Percentiles rank a stretch among this genome's conserved stretches.
These are phyloP conservation scores for Kalmusia sp. DNA, from an alignment of 2,329 filamentous ascomycete genomes.

Conservation along the genomic window DNA sequence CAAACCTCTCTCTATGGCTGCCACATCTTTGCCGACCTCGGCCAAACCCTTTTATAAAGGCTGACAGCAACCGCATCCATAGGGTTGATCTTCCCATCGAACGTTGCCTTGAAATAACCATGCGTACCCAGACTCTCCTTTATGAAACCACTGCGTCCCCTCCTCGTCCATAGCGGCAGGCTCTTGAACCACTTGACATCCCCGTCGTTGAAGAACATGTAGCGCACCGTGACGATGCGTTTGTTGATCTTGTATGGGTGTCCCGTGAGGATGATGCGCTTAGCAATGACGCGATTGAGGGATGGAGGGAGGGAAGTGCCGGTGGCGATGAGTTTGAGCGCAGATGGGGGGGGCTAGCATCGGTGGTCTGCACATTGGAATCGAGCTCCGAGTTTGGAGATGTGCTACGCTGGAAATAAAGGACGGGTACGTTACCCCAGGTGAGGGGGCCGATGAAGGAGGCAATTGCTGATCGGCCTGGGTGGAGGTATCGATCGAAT, in stretches of 20 bases:
- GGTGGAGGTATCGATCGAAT: slow-evolving; percentile 89
- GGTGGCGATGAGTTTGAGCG: slow-evolving; percentile 79
- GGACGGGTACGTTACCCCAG: slow-evolving; percentile 88
- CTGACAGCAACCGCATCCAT: slow-evolving; percentile 93
- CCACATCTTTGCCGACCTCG: slow-evolving; percentile 67
- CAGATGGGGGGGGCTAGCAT: slow-evolving; percentile 13
- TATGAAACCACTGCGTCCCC: slow-evolving; percentile 87
- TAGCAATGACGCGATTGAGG: slow-evolving; percentile 80
- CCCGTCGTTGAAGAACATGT: slow-evolving; percentile 99
- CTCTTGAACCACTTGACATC: slow-evolving; percentile 99
- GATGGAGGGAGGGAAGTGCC: slow-evolving; percentile 85
- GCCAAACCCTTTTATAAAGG: slow-evolving; percentile 63
- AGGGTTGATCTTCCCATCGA: slow-evolving; percentile 94
- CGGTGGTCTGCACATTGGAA: slow-evolving; percentile 10
- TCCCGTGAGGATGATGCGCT: slow-evolving; percentile 90
- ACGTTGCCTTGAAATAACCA: slow-evolving; percentile 99
- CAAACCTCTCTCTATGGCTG: slow-evolving; percentile 5
- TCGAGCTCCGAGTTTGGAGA: slow-evolving; percentile 23
- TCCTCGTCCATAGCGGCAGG: slow-evolving; percentile 89
- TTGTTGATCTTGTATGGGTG: slow-evolving; percentile 99
- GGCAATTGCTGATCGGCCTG: slow-evolving; percentile 86
- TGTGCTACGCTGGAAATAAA: slow-evolving; percentile 78
- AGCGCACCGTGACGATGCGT: slow-evolving; percentile 92
- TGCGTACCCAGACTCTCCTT: slow-evolving; percentile 96
- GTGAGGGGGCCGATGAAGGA: slow-evolving; percentile 89